phyloP scores from a whole-genome alignment of 2,329 filamentous ascomycete species.

The Fusarium scirpi region DNA sequence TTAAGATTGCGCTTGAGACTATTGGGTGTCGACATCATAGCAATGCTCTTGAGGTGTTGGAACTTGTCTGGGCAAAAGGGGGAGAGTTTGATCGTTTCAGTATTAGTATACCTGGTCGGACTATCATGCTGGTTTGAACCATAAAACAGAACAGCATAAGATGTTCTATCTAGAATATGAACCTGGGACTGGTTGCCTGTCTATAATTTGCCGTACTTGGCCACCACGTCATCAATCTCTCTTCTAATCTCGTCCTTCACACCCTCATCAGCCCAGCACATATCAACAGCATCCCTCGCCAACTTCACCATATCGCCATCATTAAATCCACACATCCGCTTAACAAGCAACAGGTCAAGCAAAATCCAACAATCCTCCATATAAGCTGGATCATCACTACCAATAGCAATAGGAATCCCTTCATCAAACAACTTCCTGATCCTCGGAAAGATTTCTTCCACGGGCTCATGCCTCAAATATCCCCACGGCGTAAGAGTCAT shows the following conservation, averaged over 20 bases:
- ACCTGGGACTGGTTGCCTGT: too few relatives aligned
- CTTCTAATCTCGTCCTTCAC: neutral
- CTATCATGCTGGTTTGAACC: conserved; percentile 16
- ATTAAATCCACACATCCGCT: conserved; percentile 37
- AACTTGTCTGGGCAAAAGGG: neutral
- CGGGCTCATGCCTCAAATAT: conserved; percentile 37
- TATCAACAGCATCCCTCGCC: conserved; percentile 57
- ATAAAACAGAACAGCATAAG: neutral
- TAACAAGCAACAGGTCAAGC: conserved; percentile 50
- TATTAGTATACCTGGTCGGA: neutral
- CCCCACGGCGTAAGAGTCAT: conserved; percentile 74
- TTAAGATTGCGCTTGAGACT: neutral
- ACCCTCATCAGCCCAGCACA: conserved; percentile 56
- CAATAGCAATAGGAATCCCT: conserved; percentile 75
- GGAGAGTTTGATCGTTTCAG: neutral
- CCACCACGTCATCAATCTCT: neutral
- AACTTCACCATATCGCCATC: conserved; percentile 56
- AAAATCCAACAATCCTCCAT: conserved; percentile 70
- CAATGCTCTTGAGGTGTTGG: conserved; percentile 16
- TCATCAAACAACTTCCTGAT: conserved; percentile 66
- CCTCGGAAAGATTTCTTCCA: conserved; percentile 62
- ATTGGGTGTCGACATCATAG: conserved; percentile 27
- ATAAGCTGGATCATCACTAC: conserved; percentile 79
- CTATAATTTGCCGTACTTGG: neutral
- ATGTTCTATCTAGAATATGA: too few relatives aligned